Evolutionary conservation across 148 eudicot genomes (phyloP), one percentile per base, ranked within the genome.

Genomic region (Vaccinium myrtillus): DNA sequence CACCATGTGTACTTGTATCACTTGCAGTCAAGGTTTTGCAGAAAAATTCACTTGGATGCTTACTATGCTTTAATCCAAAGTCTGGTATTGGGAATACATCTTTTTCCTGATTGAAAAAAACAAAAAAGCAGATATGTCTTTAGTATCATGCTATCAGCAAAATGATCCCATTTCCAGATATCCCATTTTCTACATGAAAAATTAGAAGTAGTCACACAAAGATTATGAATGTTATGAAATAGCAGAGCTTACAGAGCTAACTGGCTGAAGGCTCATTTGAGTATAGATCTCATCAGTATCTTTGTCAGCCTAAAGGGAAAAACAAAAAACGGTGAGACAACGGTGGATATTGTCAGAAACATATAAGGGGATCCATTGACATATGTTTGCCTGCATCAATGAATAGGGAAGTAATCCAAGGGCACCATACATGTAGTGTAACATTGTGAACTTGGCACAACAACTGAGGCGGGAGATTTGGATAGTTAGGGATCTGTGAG

Each of bases 1-100:
- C 99, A 69, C 99, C 99, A 84, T 97, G 99, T 10, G 99, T 97
- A 84, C 98, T 97, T 1, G 98, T 95, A 84, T 95, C 98, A 88
- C 98, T 95, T 78, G 98, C 98, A 23, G 98, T 95, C 88, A 97
- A 88, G 49, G 98, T 97, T 89, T 97, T 97, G 87, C 99, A 95
- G 91, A 97, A 97, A 89, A 95, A 97, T 46, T 97, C 98, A 77
- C 90, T 89, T 55, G 99, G 98, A 86, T 97, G 98, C 86, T 90
- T 95, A 81, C 94, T 93, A 70, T 88, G 87, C 86, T 88, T 92
- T 51, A 93, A 79, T 30, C 98, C 98, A 81, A 92, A 93, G 80
- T 92, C 98, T 21, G 98, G 96, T 65, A 95, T 80, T 25, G 94
- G 94, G 67, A 92, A 89, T 46, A 95, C 92, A 86, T 95, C 98